These are phyloP conservation scores for Sclerotinia sclerotiorum DNA, from an alignment of 2,329 filamentous ascomycete species.

Conservation along the genomic window DNA sequence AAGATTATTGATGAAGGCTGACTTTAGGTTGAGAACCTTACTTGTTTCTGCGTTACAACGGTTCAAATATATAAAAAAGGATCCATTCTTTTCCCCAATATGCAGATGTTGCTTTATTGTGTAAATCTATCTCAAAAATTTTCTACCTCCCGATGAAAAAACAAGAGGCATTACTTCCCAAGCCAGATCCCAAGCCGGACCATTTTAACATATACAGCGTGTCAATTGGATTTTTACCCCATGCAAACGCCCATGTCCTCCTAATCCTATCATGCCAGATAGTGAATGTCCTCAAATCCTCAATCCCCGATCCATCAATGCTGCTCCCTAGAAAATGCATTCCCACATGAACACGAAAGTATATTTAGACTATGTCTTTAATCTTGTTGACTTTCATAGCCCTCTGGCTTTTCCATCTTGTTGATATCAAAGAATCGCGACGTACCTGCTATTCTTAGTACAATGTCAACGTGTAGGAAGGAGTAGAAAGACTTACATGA, in stretches of 20 bases:
- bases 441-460: conserved; percentile 60
- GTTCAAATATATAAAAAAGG: background rate
- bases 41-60: background rate
- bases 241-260: conserved; percentile 24
- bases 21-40: background rate
- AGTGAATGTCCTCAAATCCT: conserved; percentile 24
- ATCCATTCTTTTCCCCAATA: background rate
- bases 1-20: background rate
- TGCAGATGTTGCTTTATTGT: conserved; percentile 16
- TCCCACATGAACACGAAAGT: conserved; percentile 22
- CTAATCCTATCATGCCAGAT: conserved; percentile 31
- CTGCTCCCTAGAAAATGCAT: conserved; percentile 17
- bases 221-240: conserved; percentile 1
- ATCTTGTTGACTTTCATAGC: conserved; percentile 71
- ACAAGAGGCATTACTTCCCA: conserved; percentile 19
- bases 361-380: conserved; percentile 38
- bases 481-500: conserved; percentile 71
- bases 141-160: conserved; percentile 10
- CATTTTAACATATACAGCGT: conserved; percentile 18
- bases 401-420: conserved; percentile 76
- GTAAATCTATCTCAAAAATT: conserved; percentile 18
- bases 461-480: conserved; percentile 6
- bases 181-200: conserved; percentile 17
- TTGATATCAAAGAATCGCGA: conserved; percentile 83
- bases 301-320: conserved; percentile 4